Percentiles rank a stretch among this genome's conserved stretches.
These are phyloP conservation scores for Phragmites australis DNA, from an alignment of 176 grass and related monocot species.

Conservation along the genomic window DNA sequence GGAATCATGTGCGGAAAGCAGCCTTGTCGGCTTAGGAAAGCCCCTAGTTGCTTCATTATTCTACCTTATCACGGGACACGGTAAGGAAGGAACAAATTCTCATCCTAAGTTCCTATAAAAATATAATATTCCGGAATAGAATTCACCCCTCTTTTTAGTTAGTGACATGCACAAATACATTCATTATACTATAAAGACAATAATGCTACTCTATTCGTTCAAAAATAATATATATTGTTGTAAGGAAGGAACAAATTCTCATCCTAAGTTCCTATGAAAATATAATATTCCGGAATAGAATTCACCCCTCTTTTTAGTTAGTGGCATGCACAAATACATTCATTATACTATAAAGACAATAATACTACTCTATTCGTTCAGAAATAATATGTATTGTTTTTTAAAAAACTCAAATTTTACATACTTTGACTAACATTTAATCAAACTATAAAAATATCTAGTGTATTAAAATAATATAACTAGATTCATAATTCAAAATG, in stretches of 20 bases:
- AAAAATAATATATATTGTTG: too few species aligned
- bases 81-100: slow-evolving; percentile 24
- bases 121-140: slow-evolving; percentile 11
- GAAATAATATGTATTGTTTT: too few species aligned
- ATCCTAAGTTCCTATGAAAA: not conserved
- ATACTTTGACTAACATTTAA: too few species aligned
- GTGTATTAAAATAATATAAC: too few species aligned
- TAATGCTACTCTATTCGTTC: not conserved
- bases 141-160: not conserved
- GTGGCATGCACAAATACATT: not conserved
- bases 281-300: too few species aligned
- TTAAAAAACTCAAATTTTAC: too few species aligned
- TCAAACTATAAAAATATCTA: too few species aligned
- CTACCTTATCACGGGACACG: slow-evolving; percentile 14
- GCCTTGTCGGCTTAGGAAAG: not conserved
- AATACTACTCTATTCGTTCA: not conserved
- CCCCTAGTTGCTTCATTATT: slow-evolving; percentile 13
- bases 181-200: not conserved
- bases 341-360: not conserved
- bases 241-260: slow-evolving; percentile 25
- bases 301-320: not conserved
- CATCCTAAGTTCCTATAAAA: not conserved
- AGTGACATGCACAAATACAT: not conserved
- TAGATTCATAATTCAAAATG: too few species aligned
- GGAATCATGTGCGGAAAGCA: slow-evolving; percentile 3